A percentile compares a stretch with the other conserved stretches of the same genome.
phyloP scores from a whole-genome alignment of 768 basidiomycete species.

The Tricholoma furcatifolium region DNA sequence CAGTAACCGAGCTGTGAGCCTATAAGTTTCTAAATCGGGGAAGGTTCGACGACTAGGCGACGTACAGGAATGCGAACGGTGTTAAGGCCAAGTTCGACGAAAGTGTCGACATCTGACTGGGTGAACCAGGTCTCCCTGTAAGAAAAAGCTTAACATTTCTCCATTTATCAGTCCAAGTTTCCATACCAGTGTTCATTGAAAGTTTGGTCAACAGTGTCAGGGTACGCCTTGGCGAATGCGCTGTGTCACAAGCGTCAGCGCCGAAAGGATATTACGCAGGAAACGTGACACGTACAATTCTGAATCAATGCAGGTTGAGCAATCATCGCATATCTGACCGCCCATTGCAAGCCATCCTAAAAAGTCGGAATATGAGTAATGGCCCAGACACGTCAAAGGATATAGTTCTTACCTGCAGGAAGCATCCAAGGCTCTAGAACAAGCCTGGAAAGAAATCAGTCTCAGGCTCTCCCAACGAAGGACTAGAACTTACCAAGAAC shows the following conservation, averaged over 20 bases:
- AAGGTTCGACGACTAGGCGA: background rate
- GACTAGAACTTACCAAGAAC: constrained; percentile 38
- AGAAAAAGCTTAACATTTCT: background rate
- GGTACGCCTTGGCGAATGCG: constrained; percentile 59
- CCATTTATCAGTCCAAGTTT: background rate
- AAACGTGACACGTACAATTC: constrained; percentile 53
- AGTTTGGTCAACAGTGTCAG: constrained; percentile 51
- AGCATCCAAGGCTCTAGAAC: constrained; percentile 84
- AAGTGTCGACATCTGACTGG: constrained; percentile 53
- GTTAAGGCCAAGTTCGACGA: constrained; percentile 60
- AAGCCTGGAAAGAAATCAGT: constrained; percentile 45
- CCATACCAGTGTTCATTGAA: constrained; percentile 66
- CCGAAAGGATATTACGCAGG: background rate
- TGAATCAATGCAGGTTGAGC: constrained; percentile 59
- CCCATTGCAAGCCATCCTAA: constrained; percentile 76
- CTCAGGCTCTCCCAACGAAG: background rate
- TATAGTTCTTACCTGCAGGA: constrained; percentile 46
- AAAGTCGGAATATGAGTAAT: background rate
- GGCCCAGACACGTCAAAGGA: background rate
- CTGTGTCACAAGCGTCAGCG: constrained; percentile 31
- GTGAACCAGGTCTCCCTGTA: constrained; percentile 72
- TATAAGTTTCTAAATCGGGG: background rate
- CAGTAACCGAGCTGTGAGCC: constrained; percentile 69
- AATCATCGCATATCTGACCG: constrained; percentile 57
- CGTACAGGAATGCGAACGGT: constrained; percentile 75